Evolutionary conservation across 306 rosid genomes (phyloP).

Genomic region (Castanopsis chinensis): DNA sequence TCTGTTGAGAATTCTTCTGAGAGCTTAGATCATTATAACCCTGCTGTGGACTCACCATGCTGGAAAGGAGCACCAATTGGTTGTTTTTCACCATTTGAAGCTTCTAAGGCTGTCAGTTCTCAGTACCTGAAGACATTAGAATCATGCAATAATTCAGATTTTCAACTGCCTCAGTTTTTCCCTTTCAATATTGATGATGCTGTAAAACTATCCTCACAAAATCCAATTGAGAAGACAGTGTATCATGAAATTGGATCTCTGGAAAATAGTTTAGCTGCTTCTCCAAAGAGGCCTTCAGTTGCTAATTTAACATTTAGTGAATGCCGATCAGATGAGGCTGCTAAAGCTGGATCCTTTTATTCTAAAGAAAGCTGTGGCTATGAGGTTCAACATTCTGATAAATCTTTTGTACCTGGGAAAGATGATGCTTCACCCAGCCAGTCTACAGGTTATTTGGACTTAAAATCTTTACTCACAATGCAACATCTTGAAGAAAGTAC

Average conservation of each 20-base stretch:
- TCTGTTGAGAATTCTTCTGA: slow-evolving; percentile 51
- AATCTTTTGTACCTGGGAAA: slow-evolving; percentile 27
- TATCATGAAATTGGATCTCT: slow-evolving; percentile 21
- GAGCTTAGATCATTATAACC: slow-evolving; percentile 58
- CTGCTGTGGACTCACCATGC: slow-evolving; percentile 92
- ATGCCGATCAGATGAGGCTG: slow-evolving; percentile 32
- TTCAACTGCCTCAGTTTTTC: slow-evolving; percentile 34
- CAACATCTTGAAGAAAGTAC: slow-evolving; percentile 35
- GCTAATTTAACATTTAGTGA: slow-evolving; percentile 36
- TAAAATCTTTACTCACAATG: slow-evolving; percentile 29
- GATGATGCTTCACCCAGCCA: slow-evolving; percentile 24
- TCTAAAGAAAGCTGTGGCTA: slow-evolving; percentile 29
- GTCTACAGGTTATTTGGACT: slow-evolving; percentile 30
- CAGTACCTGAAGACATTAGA: slow-evolving; percentile 37
- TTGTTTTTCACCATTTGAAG: slow-evolving; percentile 45
- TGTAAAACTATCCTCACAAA: slow-evolving; percentile 29
- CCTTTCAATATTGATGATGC: slow-evolving; percentile 28
- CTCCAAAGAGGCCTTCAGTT: slow-evolving; percentile 33
- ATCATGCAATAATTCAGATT: slow-evolving; percentile 25
- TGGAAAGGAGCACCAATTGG: slow-evolving; percentile 79
- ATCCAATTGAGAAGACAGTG: slow-evolving; percentile 34
- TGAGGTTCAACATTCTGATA: slow-evolving; percentile 33
- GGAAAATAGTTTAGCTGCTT: slow-evolving; percentile 39
- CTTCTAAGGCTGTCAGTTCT: slow-evolving; percentile 29
- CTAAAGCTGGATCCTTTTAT: slow-evolving; percentile 28